Percentiles rank a stretch among this genome's conserved stretches.
Evolutionary conservation across 192 early-diverging fungal species (phyloP).

Genomic region (Paraglomus brasilianum): DNA sequence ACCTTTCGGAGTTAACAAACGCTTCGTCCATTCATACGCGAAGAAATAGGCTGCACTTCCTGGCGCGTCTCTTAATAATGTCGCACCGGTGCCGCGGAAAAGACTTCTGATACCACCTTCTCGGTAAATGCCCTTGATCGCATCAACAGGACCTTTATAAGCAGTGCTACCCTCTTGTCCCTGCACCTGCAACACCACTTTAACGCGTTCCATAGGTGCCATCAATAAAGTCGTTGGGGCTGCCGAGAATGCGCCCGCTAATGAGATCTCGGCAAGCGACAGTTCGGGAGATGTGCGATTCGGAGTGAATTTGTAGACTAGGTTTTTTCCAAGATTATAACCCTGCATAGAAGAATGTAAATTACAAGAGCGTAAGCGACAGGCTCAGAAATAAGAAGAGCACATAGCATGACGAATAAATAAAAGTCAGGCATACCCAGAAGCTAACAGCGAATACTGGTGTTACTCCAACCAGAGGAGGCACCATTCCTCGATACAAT

Average conservation of each 20-base stretch:
- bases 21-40: slow-evolving; percentile 89
- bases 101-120: slow-evolving; percentile 86
- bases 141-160: slow-evolving; percentile 94
- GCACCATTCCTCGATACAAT: slow-evolving; percentile 94
- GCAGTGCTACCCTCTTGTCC: slow-evolving; percentile 55
- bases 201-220: slow-evolving; percentile 95
- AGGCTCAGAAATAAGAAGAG: slow-evolving; percentile 17
- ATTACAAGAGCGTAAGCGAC: neutral
- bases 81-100: slow-evolving; percentile 94
- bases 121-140: slow-evolving; percentile 73
- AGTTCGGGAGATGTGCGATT: slow-evolving; percentile 56
- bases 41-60: slow-evolving; percentile 96
- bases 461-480: slow-evolving; percentile 91
- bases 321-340: slow-evolving; percentile 78
- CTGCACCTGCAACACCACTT: slow-evolving; percentile 90
- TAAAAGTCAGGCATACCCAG: slow-evolving; percentile 67
- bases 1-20: slow-evolving; percentile 59
- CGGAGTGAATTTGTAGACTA: slow-evolving; percentile 60
- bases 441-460: slow-evolving; percentile 95
- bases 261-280: slow-evolving; percentile 72
- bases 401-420: slow-evolving; percentile 42
- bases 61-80: slow-evolving; percentile 88
- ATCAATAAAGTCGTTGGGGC: slow-evolving; percentile 93
- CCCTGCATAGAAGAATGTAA: slow-evolving; percentile 29
- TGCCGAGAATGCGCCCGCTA: slow-evolving; percentile 94